Percentiles rank a stretch among this genome's conserved stretches.
Conservation (phyloP, 768 basidiomycete species). For the Scleroderma bovista region DNA sequence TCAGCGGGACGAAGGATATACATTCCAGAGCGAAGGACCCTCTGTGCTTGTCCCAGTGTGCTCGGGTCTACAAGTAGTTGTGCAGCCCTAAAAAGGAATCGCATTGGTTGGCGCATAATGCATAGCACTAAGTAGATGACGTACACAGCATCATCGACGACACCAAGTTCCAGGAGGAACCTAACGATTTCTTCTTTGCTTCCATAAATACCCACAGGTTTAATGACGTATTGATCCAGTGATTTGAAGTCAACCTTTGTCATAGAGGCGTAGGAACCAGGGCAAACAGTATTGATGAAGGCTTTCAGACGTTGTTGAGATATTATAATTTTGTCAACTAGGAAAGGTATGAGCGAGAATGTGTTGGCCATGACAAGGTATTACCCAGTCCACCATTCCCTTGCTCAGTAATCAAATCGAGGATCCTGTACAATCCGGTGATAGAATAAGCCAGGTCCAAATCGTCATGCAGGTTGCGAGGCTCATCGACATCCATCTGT, state of each 20-base stretch:
- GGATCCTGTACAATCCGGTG: constrained; percentile 45
- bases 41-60: constrained; percentile 3
- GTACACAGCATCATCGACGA: constrained; percentile 37
- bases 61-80: constrained; percentile 4
- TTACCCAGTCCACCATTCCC: constrained; percentile 48
- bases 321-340: constrained; percentile 63
- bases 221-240: constrained; percentile 41
- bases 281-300: constrained; percentile 44
- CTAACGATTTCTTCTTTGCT: constrained; percentile 45
- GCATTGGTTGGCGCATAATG: background rate
- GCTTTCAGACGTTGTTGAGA: constrained; percentile 42
- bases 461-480: constrained; percentile 3
- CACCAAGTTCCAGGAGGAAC: constrained; percentile 34
- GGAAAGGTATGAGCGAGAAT: background rate
- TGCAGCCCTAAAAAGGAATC: background rate
- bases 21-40: constrained; percentile 41
- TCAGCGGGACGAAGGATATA: constrained; percentile 32
- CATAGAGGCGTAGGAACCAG: constrained; percentile 48
- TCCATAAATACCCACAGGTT: constrained; percentile 55
- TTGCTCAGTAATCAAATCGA: constrained; percentile 49
- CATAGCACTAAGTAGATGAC: constrained; percentile 10
- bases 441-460: constrained; percentile 27
- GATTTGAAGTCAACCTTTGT: constrained; percentile 52
- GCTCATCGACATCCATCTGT: background rate
- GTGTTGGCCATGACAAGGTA: background rate